Conservation (phyloP, 2,329 filamentous ascomycete genomes). For the Fusarium sulawesiense region DNA sequence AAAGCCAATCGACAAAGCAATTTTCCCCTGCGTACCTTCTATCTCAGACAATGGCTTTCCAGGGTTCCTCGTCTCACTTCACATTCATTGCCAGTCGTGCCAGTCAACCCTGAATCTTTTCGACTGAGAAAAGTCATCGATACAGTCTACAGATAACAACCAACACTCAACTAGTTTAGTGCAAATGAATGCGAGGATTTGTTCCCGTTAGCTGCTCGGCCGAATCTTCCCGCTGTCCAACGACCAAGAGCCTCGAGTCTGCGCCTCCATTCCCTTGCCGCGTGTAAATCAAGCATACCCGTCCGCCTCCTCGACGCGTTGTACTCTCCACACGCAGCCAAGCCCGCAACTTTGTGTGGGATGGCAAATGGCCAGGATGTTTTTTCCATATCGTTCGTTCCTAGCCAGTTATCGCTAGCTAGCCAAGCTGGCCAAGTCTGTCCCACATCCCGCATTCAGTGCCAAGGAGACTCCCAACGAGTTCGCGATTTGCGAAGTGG, state of each 20-base stretch:
- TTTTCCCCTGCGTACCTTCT: background rate
- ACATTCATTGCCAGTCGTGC: background rate
- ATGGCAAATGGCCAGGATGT: slow-evolving; percentile 2
- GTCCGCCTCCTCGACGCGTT: slow-evolving; percentile 41
- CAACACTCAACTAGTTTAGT: background rate
- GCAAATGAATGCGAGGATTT: slow-evolving; percentile 10
- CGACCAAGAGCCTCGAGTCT: background rate
- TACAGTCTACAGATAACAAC: background rate
- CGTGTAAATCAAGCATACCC: slow-evolving; percentile 3
- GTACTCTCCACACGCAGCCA: slow-evolving; percentile 29
- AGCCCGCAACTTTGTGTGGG: slow-evolving; percentile 23
- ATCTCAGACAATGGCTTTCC: slow-evolving; percentile 1
- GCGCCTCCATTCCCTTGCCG: slow-evolving; percentile 36
- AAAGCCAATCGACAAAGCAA: slow-evolving; percentile 12
- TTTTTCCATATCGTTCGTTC: slow-evolving; percentile 1
- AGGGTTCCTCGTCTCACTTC: slow-evolving; percentile 1
- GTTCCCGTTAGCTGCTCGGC: slow-evolving; percentile 26
- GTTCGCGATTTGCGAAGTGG: slow-evolving; percentile 25
- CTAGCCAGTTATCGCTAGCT: slow-evolving; percentile 12
- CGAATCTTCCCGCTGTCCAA: slow-evolving; percentile 27
- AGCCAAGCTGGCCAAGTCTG: slow-evolving; percentile 9
- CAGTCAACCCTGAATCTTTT: slow-evolving; percentile 1
- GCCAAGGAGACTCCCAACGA: slow-evolving; percentile 21
- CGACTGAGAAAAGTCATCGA: slow-evolving; percentile 4
- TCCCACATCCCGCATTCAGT: slow-evolving; percentile 35